Evolutionary conservation across 495 filamentous ascomycete genomes (phyloP).

Genomic region (Pseudevernia furfuracea): DNA sequence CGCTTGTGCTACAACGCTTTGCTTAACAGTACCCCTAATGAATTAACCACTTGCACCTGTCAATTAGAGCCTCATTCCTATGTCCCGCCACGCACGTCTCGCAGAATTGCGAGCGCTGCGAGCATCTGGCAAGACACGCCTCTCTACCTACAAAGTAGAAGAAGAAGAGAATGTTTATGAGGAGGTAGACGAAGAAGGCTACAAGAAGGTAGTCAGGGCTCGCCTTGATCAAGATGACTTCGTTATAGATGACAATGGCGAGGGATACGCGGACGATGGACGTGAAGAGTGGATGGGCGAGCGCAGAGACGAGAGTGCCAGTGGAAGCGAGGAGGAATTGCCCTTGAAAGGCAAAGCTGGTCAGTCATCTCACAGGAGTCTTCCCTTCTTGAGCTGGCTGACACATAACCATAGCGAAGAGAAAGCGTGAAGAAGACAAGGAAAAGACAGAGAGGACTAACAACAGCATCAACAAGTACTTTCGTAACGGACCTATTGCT

Average conservation of each 20-base stretch:
- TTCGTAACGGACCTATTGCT: constrained; percentile 63
- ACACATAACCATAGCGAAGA: constrained; percentile 52
- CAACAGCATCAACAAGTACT: constrained; percentile 87
- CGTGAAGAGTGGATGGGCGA: constrained; percentile 91
- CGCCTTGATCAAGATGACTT: constrained; percentile 94
- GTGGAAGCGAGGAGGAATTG: constrained; percentile 64
- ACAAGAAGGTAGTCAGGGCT: constrained; percentile 88
- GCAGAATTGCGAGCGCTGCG: constrained; percentile 80
- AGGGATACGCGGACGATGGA: constrained; percentile 92
- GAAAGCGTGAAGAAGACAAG: constrained; percentile 83
- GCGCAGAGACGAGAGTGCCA: constrained; percentile 52
- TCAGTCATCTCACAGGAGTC: constrained; percentile 16
- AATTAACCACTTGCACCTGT: neutral
- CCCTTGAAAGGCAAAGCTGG: constrained; percentile 59
- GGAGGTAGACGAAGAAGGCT: constrained; percentile 92
- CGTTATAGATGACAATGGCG: constrained; percentile 89
- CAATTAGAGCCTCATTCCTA: neutral
- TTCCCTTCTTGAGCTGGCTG: neutral
- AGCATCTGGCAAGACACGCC: constrained; percentile 79
- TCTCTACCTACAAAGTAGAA: constrained; percentile 81
- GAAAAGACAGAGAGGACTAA: constrained; percentile 79
- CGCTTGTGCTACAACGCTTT: neutral
- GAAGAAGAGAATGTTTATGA: constrained; percentile 84
- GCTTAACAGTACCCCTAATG: neutral
- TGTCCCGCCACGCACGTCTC: constrained; percentile 34